Conservation (phyloP, 2,329 filamentous ascomycete species). For the Botrytis elliptica region DNA sequence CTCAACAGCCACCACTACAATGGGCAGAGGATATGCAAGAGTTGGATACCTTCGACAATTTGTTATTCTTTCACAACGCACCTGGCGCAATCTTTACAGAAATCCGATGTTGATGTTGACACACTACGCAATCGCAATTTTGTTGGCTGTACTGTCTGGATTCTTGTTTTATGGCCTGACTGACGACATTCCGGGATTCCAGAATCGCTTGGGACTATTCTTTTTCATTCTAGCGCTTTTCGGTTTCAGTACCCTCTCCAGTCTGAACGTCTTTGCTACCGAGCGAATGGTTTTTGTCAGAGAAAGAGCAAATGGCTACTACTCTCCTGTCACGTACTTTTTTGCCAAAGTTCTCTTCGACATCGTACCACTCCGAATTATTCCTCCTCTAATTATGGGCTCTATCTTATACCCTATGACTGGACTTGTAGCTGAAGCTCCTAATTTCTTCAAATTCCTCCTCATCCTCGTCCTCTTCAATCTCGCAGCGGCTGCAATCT, state of each 20-base stretch:
- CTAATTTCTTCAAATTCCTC: constrained; percentile 88
- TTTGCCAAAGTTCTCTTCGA: constrained; percentile 97
- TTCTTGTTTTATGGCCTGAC: constrained; percentile 96
- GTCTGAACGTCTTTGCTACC: constrained; percentile 86
- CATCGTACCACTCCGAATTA: constrained; percentile 87
- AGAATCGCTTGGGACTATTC: constrained; percentile 94
- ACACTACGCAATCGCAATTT: constrained; percentile 94
- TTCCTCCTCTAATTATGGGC: constrained; percentile 93
- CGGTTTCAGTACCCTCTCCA: constrained; percentile 93
- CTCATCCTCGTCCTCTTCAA: constrained; percentile 94
- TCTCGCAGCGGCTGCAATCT: constrained; percentile 87
- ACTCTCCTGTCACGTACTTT: constrained; percentile 91
- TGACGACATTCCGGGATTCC: constrained; percentile 95
- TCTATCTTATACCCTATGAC: constrained; percentile 98
- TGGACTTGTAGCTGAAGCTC: constrained; percentile 76
- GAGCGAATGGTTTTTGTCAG: constrained; percentile 89
- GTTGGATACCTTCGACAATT: constrained; percentile 82
- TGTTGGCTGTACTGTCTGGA: constrained; percentile 89
- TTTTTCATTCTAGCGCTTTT: constrained; percentile 96
- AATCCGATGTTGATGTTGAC: constrained; percentile 98
- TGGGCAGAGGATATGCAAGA: constrained; percentile 79
- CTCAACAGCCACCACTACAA: constrained; percentile 45
- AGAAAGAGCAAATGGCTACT: constrained; percentile 95
- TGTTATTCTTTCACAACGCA: constrained; percentile 81
- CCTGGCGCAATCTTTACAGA: constrained; percentile 95